These are phyloP conservation scores for Fusarium sambucinum DNA, from an alignment of 2,329 filamentous ascomycete species.

Conservation along the genomic window DNA sequence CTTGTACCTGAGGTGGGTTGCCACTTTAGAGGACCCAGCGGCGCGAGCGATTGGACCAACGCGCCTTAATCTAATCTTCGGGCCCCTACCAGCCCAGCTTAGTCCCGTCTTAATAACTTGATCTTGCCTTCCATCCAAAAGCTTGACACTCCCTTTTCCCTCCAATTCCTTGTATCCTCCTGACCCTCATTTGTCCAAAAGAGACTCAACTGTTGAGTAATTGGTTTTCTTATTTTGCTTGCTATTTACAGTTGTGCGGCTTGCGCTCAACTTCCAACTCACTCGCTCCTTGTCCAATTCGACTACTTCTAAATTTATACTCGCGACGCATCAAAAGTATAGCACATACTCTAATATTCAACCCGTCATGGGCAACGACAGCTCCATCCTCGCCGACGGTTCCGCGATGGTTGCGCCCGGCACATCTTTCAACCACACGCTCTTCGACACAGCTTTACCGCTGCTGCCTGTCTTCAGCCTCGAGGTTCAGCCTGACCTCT, in stretches of 20 bases:
- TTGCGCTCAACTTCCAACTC: constrained; percentile 5
- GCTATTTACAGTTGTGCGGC: constrained; percentile 13
- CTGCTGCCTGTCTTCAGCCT: constrained; percentile 87
- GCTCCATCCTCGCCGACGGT: constrained; percentile 48
- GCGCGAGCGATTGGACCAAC: constrained; percentile 36
- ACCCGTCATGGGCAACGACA: constrained; percentile 57
- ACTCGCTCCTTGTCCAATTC: constrained; percentile 14
- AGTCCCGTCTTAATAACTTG: constrained; percentile 38
- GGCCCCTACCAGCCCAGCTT: constrained; percentile 18
- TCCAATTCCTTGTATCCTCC: constrained; percentile 32
- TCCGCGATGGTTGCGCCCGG: constrained; percentile 55
- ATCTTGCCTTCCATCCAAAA: constrained; percentile 33
- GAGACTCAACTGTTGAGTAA: constrained; percentile 10
- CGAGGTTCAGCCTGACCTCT: constrained; percentile 74
- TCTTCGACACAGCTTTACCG: constrained; percentile 73
- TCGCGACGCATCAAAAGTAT: constrained; percentile 32
- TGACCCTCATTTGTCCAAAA: constrained; percentile 35
- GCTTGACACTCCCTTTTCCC: constrained; percentile 38
- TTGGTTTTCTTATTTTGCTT: constrained; percentile 24
- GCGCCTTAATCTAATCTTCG: constrained; percentile 43
- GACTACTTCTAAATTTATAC: constrained; percentile 10
- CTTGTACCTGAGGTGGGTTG: constrained; percentile 31
- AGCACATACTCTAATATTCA: constrained; percentile 17
- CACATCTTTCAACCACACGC: constrained; percentile 60
- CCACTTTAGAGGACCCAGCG: constrained; percentile 36